phyloP scores from a whole-genome alignment of 805 yeast species.

The Lipomyces chichibuensis region DNA sequence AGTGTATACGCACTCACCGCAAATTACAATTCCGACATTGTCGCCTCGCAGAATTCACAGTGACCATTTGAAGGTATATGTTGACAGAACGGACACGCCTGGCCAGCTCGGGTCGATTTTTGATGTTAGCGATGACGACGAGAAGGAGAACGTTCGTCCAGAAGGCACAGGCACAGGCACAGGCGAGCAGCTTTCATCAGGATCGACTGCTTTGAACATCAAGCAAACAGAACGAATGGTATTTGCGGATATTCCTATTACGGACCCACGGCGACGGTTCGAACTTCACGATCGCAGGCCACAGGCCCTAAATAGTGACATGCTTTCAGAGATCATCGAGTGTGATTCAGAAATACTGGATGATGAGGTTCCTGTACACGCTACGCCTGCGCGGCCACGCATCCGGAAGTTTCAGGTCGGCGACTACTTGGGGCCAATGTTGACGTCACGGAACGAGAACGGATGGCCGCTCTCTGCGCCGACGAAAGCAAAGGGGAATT shows the following conservation, averaged over 20 bases:
- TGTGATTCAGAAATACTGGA: neutral
- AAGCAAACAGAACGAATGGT: constrained; percentile 4
- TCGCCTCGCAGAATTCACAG: neutral
- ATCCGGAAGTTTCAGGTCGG: constrained; percentile 21
- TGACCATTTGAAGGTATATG: constrained; percentile 6
- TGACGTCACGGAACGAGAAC: constrained; percentile 18
- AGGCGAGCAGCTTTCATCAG: neutral
- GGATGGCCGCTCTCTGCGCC: constrained; percentile 33
- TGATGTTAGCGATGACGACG: constrained; percentile 12
- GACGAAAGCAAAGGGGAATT: constrained; percentile 14
- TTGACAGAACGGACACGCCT: constrained; percentile 4
- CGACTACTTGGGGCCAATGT: constrained; percentile 25
- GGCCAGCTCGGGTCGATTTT: neutral
- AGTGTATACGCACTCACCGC: neutral
- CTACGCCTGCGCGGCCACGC: constrained; percentile 34
- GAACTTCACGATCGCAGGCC: constrained; percentile 1
- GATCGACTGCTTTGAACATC: constrained; percentile 1
- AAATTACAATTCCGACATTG: neutral
- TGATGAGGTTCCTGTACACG: constrained; percentile 11
- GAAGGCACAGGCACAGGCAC: neutral
- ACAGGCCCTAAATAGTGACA: neutral
- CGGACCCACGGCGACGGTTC: constrained; percentile 24
- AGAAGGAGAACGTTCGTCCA: constrained; percentile 20
- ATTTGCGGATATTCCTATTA: constrained; percentile 19
- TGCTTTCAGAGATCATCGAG: neutral